These are phyloP conservation scores for Pythium oligandrum DNA, from an alignment of 352 stramenopile genomes.

Conservation along the genomic window DNA sequence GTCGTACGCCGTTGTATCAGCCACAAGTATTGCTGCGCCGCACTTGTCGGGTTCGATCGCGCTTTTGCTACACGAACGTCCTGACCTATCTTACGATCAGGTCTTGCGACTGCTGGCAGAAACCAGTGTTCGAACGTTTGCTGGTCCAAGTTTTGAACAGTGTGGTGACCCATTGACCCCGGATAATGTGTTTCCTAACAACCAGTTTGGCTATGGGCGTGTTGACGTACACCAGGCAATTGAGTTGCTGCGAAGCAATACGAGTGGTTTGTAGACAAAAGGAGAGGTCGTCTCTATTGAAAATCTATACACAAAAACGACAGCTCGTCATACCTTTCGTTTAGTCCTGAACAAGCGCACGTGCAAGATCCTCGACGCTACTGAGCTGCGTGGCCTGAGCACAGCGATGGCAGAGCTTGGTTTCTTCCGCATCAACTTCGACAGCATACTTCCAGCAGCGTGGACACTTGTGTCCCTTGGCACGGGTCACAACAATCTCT, in stretches of 20 bases:
- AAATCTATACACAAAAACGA: too few relatives aligned
- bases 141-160: too few relatives aligned
- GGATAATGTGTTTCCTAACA: conserved; percentile 24
- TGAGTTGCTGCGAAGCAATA: too few relatives aligned
- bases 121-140: too few relatives aligned
- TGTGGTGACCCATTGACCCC: background rate
- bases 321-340: too few relatives aligned
- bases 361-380: conserved; percentile 43
- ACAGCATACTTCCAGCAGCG: conserved; percentile 84
- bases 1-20: conserved; percentile 5
- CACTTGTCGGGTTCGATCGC: conserved; percentile 20
- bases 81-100: too few relatives aligned
- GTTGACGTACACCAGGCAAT: conserved; percentile 7
- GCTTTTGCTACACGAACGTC: conserved; percentile 7
- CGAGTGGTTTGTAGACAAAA: too few relatives aligned
- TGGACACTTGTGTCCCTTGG: conserved; percentile 80
- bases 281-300: too few relatives aligned
- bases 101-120: too few relatives aligned
- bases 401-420: conserved; percentile 51
- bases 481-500: conserved; percentile 48
- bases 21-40: conserved; percentile 21
- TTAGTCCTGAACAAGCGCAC: conserved; percentile 34
- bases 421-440: conserved; percentile 50
- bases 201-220: conserved; percentile 26
- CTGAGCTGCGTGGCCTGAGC: conserved; percentile 37